phyloP scores from a whole-genome alignment of 805 yeast species.

The Suhomyces kilbournensis region DNA sequence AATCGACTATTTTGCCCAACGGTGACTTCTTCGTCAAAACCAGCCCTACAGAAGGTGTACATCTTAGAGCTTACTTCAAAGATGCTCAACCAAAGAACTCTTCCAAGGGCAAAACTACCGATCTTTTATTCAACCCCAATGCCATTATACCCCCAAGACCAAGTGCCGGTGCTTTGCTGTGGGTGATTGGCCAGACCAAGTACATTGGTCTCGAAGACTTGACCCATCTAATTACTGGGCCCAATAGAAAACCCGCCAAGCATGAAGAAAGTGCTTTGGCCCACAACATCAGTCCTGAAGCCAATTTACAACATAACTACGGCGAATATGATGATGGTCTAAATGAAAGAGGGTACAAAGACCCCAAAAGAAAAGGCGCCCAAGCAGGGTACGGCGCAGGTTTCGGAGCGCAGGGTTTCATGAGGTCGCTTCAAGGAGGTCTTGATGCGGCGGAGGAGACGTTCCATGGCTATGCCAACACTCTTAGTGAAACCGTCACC shows the following conservation, averaged over 20 bases:
- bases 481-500: slow-evolving; percentile 50
- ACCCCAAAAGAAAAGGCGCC: slow-evolving; percentile 43
- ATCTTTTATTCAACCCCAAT: slow-evolving; percentile 66
- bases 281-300: slow-evolving; percentile 43
- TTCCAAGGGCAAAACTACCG: slow-evolving; percentile 31
- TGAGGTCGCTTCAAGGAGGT: slow-evolving; percentile 50
- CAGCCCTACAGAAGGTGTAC: slow-evolving; percentile 44
- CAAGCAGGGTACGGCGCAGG: slow-evolving; percentile 38
- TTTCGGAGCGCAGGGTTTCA: slow-evolving; percentile 34
- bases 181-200: slow-evolving; percentile 76
- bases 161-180: slow-evolving; percentile 68
- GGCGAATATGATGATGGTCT: slow-evolving; percentile 20
- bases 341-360: slow-evolving; percentile 36
- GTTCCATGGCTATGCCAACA: slow-evolving; percentile 56
- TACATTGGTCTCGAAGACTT: slow-evolving; percentile 61
- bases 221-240: slow-evolving; percentile 68
- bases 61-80: slow-evolving; percentile 22
- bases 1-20: slow-evolving; percentile 39
- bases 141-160: slow-evolving; percentile 78
- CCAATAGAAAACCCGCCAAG: slow-evolving; percentile 60
- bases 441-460: slow-evolving; percentile 53
- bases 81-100: slow-evolving; percentile 10
- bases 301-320: slow-evolving; percentile 34
- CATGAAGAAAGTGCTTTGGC: slow-evolving; percentile 58
- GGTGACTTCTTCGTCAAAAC: slow-evolving; percentile 60